Evolutionary conservation across 768 basidiomycete species (phyloP).

Genomic region (Bullera alba): DNA sequence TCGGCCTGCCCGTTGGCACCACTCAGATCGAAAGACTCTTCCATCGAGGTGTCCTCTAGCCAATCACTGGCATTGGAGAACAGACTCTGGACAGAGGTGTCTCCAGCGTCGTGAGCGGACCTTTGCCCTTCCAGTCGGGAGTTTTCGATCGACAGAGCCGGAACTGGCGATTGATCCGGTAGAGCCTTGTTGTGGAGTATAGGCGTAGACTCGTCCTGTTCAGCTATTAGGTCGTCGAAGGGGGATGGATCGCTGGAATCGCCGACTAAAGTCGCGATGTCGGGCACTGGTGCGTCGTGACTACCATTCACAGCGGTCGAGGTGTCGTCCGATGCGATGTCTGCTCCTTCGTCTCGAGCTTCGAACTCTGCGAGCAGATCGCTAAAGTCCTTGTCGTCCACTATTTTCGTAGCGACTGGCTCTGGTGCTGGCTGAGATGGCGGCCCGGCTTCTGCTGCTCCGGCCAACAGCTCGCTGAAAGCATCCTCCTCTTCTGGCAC

Average conservation of each 20-base stretch:
- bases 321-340: not conserved
- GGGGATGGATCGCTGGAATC: not conserved
- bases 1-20: not conserved
- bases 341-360: constrained; percentile 4
- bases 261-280: not conserved
- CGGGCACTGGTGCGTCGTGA: not conserved
- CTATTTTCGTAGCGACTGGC: not conserved
- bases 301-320: not conserved
- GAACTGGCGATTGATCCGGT: not conserved
- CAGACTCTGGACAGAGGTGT: constrained; percentile 11
- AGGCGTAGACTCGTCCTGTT: not conserved
- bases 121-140: not conserved
- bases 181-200: no score
- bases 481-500: no score
- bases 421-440: not conserved
- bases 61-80: constrained; percentile 23
- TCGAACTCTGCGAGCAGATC: constrained; percentile 33
- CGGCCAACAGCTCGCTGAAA: no score
- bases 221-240: not conserved
- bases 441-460: not conserved
- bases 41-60: constrained; percentile 29
- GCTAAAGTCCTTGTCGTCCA: constrained; percentile 20
- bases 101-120: constrained; percentile 5
- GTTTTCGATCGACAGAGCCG: not conserved
- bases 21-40: constrained; percentile 15